Base-by-base conservation (phyloP, 78 protist species). In the Dictyostelium purpureum region DNA sequence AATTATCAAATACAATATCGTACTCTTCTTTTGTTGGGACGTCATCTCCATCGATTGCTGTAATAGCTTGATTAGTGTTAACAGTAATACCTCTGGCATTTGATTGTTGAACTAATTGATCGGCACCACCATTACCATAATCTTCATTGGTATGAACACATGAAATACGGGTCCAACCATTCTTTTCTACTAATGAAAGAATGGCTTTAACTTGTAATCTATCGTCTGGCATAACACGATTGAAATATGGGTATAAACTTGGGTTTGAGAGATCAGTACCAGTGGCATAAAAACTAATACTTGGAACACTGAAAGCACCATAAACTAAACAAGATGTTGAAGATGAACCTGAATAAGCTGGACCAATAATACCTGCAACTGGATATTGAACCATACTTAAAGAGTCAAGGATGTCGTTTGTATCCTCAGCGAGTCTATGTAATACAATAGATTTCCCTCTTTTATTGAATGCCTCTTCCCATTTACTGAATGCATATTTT, bases 71-170 rank as follows among this genome's bases (percentile, higher is more conserved):
- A 57, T 69, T 83, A 18, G 90, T 83, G 66, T 83, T 76, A 0
- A 83, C 80, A 0, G 90, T 70, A 3, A 83, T 31, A 54, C 81
- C 90, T 4, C 18, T 4, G 0, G 26, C 42, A 57, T 71, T 71
- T 6, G 90, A 77, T 43, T 70, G 43, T 42, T 43, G 79, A 16
- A 71, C 61, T 7, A 83, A 71, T 49, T 69, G 35, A 37, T 71
- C 75, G 11, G 80, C 79, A 83, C 90, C 90, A 42, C 90, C 90
- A 54, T 42, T 83, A 52, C 90, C 90, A 52, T 83, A 83, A 67
- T 83, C 90, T 56, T 83, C 90, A 19, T 56, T 71, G n/a, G 90
- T 83, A 43, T 83, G 90, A 6, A 83, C 74, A 57, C 90, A 83
- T 31, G 90, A 83, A 43, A 83, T 59, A 49, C 90, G 67, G 2